phyloP scores from a whole-genome alignment of 345 rosid genomes.

The Hibiscus trionum region DNA sequence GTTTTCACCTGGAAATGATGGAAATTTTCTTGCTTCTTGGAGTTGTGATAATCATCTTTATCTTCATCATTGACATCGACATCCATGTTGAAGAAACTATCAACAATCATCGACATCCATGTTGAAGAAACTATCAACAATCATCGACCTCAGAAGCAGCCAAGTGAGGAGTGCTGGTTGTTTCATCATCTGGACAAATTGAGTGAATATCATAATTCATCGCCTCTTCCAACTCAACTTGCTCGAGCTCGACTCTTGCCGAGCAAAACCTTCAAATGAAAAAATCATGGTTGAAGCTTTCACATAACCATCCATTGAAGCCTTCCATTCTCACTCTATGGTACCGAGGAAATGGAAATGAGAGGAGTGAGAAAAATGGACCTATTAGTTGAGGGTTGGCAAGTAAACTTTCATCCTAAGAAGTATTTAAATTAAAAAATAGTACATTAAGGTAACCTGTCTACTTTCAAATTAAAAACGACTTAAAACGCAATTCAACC shows the following conservation, averaged over 20 bases:
- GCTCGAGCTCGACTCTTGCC: constrained; percentile 42
- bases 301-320: constrained; percentile 25
- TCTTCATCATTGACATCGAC: background rate
- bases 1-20: constrained; percentile 9
- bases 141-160: constrained; percentile 44
- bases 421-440: no score
- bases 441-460: no score
- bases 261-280: constrained; percentile 57
- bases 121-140: constrained; percentile 54
- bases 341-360: background rate
- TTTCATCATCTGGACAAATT: constrained; percentile 15
- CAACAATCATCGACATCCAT: constrained; percentile 31
- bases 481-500: no score
- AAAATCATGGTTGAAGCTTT: constrained; percentile 38
- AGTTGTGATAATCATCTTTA: constrained; percentile 3
- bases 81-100: constrained; percentile 45
- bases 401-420: no score
- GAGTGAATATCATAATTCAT: constrained; percentile 22
- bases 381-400: no score
- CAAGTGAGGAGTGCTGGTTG: constrained; percentile 15
- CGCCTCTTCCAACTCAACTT: constrained; percentile 27
- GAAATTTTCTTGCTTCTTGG: background rate
- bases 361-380: no score
- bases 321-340: constrained; percentile 28
- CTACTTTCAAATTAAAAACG: no score